These are phyloP conservation scores for Aspergillus luchuensis DNA, from an alignment of 2,329 filamentous ascomycete species.

Conservation along the genomic window DNA sequence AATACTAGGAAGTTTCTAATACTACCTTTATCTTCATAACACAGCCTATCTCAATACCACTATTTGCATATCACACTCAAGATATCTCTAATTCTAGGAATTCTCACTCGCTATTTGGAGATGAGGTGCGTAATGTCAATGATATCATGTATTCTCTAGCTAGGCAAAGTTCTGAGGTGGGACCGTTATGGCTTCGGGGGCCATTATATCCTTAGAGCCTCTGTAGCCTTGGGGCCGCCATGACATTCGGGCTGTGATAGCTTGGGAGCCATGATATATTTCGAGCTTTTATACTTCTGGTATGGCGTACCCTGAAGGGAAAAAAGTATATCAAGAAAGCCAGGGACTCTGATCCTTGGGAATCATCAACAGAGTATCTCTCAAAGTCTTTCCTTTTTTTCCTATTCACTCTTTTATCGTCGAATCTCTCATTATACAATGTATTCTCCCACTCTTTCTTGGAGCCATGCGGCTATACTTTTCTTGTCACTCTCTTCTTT, in stretches of 20 bases:
- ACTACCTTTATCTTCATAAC: too few species aligned
- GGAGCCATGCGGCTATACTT: background rate
- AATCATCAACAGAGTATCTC: background rate
- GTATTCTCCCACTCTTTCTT: background rate
- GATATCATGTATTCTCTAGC: background rate
- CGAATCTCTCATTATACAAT: background rate
- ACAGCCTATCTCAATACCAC: too few species aligned
- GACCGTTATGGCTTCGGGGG: background rate
- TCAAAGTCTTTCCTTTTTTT: background rate
- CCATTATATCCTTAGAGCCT: background rate
- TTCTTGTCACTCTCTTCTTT: background rate
- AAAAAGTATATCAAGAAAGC: background rate
- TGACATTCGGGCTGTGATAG: background rate
- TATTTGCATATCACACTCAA: too few species aligned
- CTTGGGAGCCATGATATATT: background rate
- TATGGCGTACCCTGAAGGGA: background rate
- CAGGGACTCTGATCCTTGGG: background rate
- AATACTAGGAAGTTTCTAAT: background rate
- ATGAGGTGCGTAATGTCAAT: background rate
- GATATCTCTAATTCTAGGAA: too few species aligned
- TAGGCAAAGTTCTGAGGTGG: background rate
- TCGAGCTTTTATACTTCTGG: background rate
- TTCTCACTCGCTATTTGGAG: rapidly evolving
- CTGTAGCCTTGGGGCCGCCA: background rate
- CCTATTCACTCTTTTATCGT: background rate